A percentile compares a stretch with the other conserved stretches of the same genome.
Conservation (phyloP, 371 early-diverging fungal genomes). For the Mucor piriformis region DNA sequence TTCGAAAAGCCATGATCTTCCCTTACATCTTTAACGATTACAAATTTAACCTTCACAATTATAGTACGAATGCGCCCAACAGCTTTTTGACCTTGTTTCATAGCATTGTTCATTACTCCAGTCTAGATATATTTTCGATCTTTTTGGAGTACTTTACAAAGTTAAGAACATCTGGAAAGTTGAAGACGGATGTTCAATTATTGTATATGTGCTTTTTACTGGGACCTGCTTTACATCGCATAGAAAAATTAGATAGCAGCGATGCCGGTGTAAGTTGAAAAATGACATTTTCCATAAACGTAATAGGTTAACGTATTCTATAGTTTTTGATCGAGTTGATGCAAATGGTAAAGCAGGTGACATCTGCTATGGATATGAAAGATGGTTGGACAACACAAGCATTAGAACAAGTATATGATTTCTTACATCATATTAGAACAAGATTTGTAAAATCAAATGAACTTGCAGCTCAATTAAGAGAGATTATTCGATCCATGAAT, state of each 20-base stretch:
- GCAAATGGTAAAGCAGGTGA: conserved; percentile 54
- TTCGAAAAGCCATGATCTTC: conserved; percentile 54
- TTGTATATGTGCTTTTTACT: conserved; percentile 74
- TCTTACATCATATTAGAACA: conserved; percentile 55
- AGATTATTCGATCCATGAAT: conserved; percentile 52
- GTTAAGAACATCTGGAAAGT: conserved; percentile 39
- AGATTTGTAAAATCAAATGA: conserved; percentile 51
- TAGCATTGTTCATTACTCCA: conserved; percentile 64
- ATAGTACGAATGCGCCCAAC: conserved; percentile 62
- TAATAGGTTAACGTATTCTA: neutral
- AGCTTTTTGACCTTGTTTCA: conserved; percentile 67
- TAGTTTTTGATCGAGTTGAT: conserved; percentile 54
- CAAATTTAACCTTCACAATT: conserved; percentile 64
- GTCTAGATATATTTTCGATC: conserved; percentile 53
- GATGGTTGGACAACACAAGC: conserved; percentile 57
- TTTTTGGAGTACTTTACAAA: conserved; percentile 43
- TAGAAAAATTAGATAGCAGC: conserved; percentile 57
- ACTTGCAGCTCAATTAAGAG: conserved; percentile 38
- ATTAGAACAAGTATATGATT: conserved; percentile 59
- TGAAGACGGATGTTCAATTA: conserved; percentile 74
- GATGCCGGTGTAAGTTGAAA: conserved; percentile 47
- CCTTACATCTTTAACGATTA: conserved; percentile 65
- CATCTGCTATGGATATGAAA: conserved; percentile 50
- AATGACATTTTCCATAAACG: no score
- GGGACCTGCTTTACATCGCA: conserved; percentile 76